phyloP scores from a whole-genome alignment of 208 protist species.

The Crithidia mellificae region DNA sequence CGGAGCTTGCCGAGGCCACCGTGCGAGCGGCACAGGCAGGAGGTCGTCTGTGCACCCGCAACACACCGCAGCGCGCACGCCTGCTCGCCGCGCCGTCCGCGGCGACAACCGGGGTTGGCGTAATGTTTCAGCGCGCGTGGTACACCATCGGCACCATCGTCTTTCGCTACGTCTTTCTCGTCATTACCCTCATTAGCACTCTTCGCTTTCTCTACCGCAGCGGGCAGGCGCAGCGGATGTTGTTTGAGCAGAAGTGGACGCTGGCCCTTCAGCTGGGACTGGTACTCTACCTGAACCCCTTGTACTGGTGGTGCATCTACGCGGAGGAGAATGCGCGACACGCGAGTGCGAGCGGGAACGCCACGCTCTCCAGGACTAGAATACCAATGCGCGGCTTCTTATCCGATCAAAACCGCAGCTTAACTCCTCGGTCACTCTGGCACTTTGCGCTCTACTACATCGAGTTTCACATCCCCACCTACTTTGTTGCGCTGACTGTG shows the following conservation, averaged over 20 bases:
- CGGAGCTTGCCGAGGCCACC: constrained; percentile 53
- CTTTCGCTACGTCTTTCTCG: constrained; percentile 63
- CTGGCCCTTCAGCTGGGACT: constrained; percentile 51
- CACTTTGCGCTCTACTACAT: constrained; percentile 38
- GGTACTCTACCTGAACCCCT: constrained; percentile 64
- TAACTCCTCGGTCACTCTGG: neutral
- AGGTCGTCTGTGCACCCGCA: no score
- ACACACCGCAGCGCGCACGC: neutral
- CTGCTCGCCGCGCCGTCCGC: neutral
- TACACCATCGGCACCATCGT: constrained; percentile 74
- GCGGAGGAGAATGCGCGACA: neutral
- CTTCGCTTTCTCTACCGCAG: constrained; percentile 56
- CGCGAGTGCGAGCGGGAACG: neutral
- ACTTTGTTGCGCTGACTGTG: constrained; percentile 62
- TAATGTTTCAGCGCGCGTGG: constrained; percentile 59
- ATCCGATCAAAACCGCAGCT: neutral
- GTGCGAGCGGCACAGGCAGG: neutral
- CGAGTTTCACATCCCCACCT: constrained; percentile 77
- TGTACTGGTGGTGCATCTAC: constrained; percentile 65
- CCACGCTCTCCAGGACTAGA: no score
- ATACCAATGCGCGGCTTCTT: neutral
- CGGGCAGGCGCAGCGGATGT: constrained; percentile 19
- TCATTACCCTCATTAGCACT: constrained; percentile 46
- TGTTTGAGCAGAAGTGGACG: constrained; percentile 73
- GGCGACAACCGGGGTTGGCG: constrained; percentile 45